Evolutionary conservation across 2,329 filamentous ascomycete genomes (phyloP), one percentile per base, ranked within the genome.

Genomic region (Phaeosphaeria sp.): DNA sequence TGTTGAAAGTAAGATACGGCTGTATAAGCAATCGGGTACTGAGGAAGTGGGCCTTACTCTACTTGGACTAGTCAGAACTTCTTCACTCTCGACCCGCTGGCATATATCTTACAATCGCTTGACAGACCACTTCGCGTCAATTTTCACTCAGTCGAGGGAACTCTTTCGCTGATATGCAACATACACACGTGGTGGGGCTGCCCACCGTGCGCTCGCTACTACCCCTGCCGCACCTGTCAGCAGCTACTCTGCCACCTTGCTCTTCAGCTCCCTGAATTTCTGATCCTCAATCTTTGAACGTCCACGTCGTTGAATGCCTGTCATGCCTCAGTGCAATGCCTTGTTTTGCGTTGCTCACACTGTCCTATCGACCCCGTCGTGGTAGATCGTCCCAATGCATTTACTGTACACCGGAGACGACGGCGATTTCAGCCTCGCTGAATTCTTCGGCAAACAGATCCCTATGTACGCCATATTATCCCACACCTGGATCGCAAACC

Each of bases 401-500:
- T 13, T 36, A 13, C 11, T 36, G 11, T 13, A 36, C 11, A 36
- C 15, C 15, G 30, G 30, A 3, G 30, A 36, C 30, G 11, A 36
- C 15, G 40, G 40, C 40, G 40, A 6, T 7, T 43, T 43, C 40
- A 43, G 40, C 40, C 40, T 43, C 8, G 40, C 20, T 21, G 40
- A 43, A 20, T 20, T 20, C 6, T 43, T 18, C 17, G 40, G 40
- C 40, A 43, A 43, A 13, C 40, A 43, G 17, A 43, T 43, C 7
- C 40, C 40, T 4, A 7, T n/a, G 6, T 43, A 43, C 27, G 42
- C 15, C 39, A 25, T 48, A 53, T 36, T 40, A 17, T 58, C 24
- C 39, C 46, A n/a, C 25, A 30, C 53, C 20, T 52, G 7, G 42
- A 53, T 27, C 53, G 53, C 30, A 39, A 53, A 18, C 15, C 15